Evolutionary conservation across 2,329 filamentous ascomycete species (phyloP).

Genomic region (Fusarium annulatum): DNA sequence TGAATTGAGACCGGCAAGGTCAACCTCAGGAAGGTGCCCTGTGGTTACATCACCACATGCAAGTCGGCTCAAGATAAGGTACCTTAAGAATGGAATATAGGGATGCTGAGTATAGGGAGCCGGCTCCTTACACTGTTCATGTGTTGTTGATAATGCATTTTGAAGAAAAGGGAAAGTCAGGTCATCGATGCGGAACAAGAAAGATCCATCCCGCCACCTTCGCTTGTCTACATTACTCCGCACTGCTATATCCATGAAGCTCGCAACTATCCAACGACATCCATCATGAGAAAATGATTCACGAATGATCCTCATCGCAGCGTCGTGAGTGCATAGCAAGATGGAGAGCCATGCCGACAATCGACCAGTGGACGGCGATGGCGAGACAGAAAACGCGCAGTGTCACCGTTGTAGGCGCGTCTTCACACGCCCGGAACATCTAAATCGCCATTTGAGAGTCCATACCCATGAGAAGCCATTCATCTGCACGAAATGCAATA

Average conservation of each 20-base stretch:
- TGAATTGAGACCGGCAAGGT: neutral
- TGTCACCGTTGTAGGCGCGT: constrained; percentile 3
- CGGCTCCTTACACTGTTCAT: neutral
- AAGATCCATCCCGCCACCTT: constrained; percentile 5
- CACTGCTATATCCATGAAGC: neutral
- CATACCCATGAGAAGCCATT: constrained; percentile 35
- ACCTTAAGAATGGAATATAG: neutral
- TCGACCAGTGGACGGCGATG: neutral
- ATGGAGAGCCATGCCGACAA: neutral
- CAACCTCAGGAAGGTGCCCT: neutral
- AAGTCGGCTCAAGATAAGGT: neutral
- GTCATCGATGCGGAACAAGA: neutral
- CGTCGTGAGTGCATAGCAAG: neutral
- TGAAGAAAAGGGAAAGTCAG: neutral
- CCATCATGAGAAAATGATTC: neutral
- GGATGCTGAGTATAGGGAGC: neutral
- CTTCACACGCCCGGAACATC: constrained; percentile 29
- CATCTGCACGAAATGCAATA: constrained; percentile 18
- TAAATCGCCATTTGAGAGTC: constrained; percentile 25
- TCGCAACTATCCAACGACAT: neutral
- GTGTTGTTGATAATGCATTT: neutral
- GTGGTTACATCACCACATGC: neutral
- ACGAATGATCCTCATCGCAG: neutral
- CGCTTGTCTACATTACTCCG: neutral
- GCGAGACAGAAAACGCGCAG: neutral